Percentiles rank a stretch among this genome's conserved stretches.
These are phyloP conservation scores for Phalaenopsis hybrid DNA, from an alignment of 116 monocot species.

Conservation along the genomic window DNA sequence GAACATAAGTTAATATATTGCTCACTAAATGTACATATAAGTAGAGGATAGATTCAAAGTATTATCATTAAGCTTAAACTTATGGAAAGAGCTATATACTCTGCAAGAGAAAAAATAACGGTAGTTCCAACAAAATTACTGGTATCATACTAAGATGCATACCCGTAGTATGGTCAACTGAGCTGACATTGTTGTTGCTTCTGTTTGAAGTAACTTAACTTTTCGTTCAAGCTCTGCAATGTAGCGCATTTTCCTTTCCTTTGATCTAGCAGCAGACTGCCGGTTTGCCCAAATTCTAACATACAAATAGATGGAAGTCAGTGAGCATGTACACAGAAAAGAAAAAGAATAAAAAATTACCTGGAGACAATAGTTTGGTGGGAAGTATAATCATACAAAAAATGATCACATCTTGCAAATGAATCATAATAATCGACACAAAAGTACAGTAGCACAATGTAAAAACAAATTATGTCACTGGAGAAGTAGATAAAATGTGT, in stretches of 20 bases:
- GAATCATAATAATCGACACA: neutral
- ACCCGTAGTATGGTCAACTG: conserved; percentile 36
- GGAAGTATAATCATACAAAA: neutral
- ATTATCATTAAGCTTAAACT: no score
- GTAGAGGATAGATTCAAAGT: no score
- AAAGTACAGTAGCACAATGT: neutral
- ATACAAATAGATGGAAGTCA: neutral
- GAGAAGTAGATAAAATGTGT: neutral
- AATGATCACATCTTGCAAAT: neutral
- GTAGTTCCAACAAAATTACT: no score
- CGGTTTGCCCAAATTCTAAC: conserved; percentile 50
- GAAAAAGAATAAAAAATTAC: neutral
- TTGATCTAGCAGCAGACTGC: conserved; percentile 49
- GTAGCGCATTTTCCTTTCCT: conserved; percentile 50
- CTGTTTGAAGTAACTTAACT: neutral
- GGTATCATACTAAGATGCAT: neutral
- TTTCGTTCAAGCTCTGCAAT: conserved; percentile 33
- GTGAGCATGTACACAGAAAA: neutral
- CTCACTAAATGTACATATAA: no score
- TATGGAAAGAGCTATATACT: no score
- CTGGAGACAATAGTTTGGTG: neutral
- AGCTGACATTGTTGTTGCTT: conserved; percentile 44
- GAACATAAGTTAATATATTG: no score
- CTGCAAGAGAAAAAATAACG: no score
- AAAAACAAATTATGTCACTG: neutral